Base-by-base conservation (phyloP, 176 grass and related monocot genomes). In the Zea luxurians region DNA sequence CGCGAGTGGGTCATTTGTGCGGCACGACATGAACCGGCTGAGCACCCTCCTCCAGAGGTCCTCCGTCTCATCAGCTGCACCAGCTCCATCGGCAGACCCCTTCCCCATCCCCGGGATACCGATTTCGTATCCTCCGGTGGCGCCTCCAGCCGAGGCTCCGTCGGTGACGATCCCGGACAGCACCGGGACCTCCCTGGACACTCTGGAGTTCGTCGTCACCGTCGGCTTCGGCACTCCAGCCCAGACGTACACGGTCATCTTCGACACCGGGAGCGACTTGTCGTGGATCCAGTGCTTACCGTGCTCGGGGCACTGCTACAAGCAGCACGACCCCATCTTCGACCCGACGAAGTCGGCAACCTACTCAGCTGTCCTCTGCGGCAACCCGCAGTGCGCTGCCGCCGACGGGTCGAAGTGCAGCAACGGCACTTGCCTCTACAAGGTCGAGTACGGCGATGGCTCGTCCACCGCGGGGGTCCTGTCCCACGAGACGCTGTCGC, bases 231-330 rank as follows among this genome's bases (percentile, higher is more conserved):
- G 93, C 64, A 89, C 85, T 21, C 93, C 93, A 0, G 43, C 41
- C 7, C 75, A 9, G 38, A 38, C 73, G 2, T 73, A 66, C 17
- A 11, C 91, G 0, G 15, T 93, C 1, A 11, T 52, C 0, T 78
- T 97, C 35, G 93, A 97, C 80, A 97, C 93, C 4, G 90, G 93
- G 12, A 90, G 90, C 72, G 90, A 93, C 40, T 6, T 97, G 41
- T 87, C 93, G 16, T 97, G 93, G 93, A 81, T 93, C 78, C 93
- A 90, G 72, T 97, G 93, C 83, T 52, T 17, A 13, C 90, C 93
- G 0, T 97, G 93, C 83, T 69, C 61, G 1, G 73, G 49, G 13
- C 79, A 72, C 58, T 97, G 94, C 78, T 88, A 91, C 83, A 11
- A 37, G 44, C 94, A 91, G 77, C 50, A 82, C 1, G 82, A 88